Evolutionary conservation across 2,329 filamentous ascomycete genomes (phyloP).

Genomic region (Claviceps maximensis): DNA sequence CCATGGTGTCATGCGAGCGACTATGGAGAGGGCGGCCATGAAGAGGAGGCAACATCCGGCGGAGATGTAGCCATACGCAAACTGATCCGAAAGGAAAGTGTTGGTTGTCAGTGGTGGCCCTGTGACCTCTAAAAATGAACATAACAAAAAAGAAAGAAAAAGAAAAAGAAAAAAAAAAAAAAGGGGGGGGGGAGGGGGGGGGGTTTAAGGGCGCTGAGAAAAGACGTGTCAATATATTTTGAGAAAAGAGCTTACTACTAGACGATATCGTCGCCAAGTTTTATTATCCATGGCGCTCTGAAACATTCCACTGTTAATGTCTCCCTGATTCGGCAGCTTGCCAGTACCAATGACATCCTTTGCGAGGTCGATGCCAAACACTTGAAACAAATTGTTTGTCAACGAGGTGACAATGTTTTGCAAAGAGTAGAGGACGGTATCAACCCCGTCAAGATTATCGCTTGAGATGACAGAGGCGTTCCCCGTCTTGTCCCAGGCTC

Average conservation of each 20-base stretch:
- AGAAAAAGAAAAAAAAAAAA: neutral
- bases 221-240: too few relatives aligned
- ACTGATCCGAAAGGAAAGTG: conserved; percentile 11
- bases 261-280: conserved; percentile 11
- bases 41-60: conserved; percentile 19
- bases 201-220: too few relatives aligned
- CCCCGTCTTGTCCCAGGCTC: neutral
- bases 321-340: neutral
- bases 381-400: conserved; percentile 17
- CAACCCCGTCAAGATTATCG: neutral
- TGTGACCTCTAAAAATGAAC: neutral
- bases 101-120: neutral
- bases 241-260: conserved; percentile 17
- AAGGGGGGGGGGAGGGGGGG: neutral
- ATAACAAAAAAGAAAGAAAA: neutral
- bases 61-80: conserved; percentile 22
- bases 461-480: neutral
- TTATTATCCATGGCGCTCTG: conserved; percentile 9
- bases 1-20: conserved; percentile 19
- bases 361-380: conserved; percentile 19
- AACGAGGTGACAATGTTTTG: conserved; percentile 11
- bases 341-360: conserved; percentile 3
- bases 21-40: conserved; percentile 18
- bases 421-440: conserved; percentile 6
- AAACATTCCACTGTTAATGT: neutral